A percentile compares a stretch with the other conserved stretches of the same genome.
phyloP scores from a whole-genome alignment of 176 grass and related monocot genomes.

The Eragrostis nindensis region DNA sequence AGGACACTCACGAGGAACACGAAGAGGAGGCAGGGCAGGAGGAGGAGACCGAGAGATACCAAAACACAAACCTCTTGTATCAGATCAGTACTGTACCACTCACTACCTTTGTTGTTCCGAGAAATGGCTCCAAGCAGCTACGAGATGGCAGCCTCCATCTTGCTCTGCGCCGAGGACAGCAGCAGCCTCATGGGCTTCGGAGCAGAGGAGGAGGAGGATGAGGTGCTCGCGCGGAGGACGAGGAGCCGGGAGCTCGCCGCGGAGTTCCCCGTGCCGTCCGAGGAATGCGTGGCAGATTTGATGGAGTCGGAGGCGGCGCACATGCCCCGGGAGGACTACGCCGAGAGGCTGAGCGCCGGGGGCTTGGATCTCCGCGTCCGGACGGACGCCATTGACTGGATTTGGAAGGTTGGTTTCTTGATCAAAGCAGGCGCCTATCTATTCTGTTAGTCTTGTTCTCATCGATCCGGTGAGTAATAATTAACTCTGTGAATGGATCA shows the following conservation, averaged over 20 bases:
- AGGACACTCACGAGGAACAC: constrained; percentile 7
- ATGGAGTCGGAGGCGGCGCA: constrained; percentile 70
- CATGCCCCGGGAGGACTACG: constrained; percentile 76
- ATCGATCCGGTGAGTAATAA: constrained; percentile 5
- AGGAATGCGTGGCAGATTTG: constrained; percentile 64
- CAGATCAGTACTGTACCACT: constrained; percentile 5
- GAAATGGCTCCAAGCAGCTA: constrained; percentile 70
- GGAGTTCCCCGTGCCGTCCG: constrained; percentile 67
- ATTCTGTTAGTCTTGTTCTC: neutral
- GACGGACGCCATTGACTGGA: constrained; percentile 79
- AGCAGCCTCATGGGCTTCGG: constrained; percentile 68
- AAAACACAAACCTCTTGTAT: neutral
- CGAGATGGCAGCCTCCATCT: constrained; percentile 77
- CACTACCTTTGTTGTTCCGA: neutral
- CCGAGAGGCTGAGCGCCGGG: constrained; percentile 59
- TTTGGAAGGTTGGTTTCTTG: constrained; percentile 75
- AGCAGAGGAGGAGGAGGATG: constrained; percentile 42
- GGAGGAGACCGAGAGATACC: constrained; percentile 9
- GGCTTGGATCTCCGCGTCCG: constrained; percentile 64
- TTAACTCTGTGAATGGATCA: neutral
- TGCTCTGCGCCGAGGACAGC: constrained; percentile 96
- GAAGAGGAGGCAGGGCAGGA: neutral
- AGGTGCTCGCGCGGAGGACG: constrained; percentile 8
- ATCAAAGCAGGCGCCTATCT: neutral
- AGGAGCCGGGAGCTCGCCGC: constrained; percentile 32